A percentile compares a stretch with the other conserved stretches of the same genome.
Evolutionary conservation across 768 basidiomycete genomes (phyloP).

Genomic region (Pulveroboletus sp.): DNA sequence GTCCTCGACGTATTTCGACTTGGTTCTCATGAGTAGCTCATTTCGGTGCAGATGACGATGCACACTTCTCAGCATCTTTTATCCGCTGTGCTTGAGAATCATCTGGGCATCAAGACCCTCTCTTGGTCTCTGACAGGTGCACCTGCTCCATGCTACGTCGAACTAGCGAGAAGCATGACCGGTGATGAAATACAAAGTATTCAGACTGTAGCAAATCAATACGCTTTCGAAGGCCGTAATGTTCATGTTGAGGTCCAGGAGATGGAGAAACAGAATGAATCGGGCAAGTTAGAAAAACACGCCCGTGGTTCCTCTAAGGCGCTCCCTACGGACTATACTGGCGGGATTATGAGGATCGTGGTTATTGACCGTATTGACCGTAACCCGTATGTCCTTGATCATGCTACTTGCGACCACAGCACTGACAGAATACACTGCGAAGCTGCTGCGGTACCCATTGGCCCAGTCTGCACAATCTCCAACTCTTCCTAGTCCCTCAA

Average conservation of each 20-base stretch:
- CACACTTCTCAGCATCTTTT: constrained; percentile 83
- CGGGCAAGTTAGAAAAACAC: constrained; percentile 36
- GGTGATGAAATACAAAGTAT: constrained; percentile 54
- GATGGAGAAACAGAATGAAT: constrained; percentile 40
- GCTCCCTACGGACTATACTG: constrained; percentile 70
- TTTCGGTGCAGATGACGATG: constrained; percentile 59
- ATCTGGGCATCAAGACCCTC: constrained; percentile 61
- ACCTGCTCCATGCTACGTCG: constrained; percentile 71
- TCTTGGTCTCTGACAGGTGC: constrained; percentile 75
- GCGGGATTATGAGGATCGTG: constrained; percentile 72
- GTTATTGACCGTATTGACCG: constrained; percentile 80
- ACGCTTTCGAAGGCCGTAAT: constrained; percentile 64
- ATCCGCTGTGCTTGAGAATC: constrained; percentile 70
- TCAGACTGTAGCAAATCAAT: constrained; percentile 59
- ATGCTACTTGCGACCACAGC: constrained; percentile 4
- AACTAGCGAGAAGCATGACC: constrained; percentile 66
- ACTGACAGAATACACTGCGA: constrained; percentile 1
- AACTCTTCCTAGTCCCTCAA: constrained; percentile 66
- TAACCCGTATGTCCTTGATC: constrained; percentile 53
- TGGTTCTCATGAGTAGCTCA: not conserved
- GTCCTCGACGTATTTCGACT: not conserved
- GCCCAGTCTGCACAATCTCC: constrained; percentile 68
- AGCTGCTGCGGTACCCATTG: constrained; percentile 85
- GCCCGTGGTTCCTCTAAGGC: constrained; percentile 50
- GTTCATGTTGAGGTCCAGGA: constrained; percentile 76